Conservation (phyloP, 441 rosid genomes). For the Lepidium campestre region DNA sequence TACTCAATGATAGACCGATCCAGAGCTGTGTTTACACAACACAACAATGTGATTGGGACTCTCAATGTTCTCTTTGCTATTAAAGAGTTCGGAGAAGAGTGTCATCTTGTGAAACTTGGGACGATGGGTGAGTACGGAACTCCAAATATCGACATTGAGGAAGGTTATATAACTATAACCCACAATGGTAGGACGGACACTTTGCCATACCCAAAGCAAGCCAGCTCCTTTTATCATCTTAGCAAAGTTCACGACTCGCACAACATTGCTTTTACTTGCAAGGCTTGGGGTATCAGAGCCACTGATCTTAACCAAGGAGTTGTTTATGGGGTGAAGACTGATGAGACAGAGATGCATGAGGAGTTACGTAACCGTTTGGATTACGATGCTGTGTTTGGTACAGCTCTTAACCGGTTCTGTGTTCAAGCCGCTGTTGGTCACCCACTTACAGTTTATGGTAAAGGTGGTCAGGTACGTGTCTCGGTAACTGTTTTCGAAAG, state of each 20-base stretch:
- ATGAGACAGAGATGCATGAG: constrained; percentile 85
- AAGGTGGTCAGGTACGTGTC: constrained; percentile 83
- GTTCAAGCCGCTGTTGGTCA: constrained; percentile 96
- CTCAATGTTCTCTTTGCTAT: constrained; percentile 91
- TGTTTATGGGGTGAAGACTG: constrained; percentile 85
- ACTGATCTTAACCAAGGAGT: constrained; percentile 96
- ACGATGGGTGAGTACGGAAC: constrained; percentile 99
- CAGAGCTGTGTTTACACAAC: constrained; percentile 80
- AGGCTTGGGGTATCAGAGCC: constrained; percentile 97
- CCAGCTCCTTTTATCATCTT: constrained; percentile 93
- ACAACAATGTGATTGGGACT: constrained; percentile 91
- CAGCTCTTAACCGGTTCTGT: constrained; percentile 88
- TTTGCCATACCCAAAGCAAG: constrained; percentile 94
- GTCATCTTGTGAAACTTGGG: constrained; percentile 92
- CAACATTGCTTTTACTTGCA: constrained; percentile 94
- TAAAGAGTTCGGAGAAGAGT: constrained; percentile 79
- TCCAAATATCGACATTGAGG: constrained; percentile 93
- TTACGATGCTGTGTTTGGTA: constrained; percentile 92
- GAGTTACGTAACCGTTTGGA: constrained; percentile 76
- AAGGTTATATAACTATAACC: constrained; percentile 85
- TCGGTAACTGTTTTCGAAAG: neutral
- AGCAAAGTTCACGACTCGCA: constrained; percentile 93
- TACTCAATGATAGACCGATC: constrained; percentile 95
- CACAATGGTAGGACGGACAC: constrained; percentile 93
- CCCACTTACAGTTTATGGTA: constrained; percentile 93